Evolutionary conservation across 371 early-diverging fungal species (phyloP), one percentile per base, ranked within the genome.

Genomic region (Apophysomyces elegans): DNA sequence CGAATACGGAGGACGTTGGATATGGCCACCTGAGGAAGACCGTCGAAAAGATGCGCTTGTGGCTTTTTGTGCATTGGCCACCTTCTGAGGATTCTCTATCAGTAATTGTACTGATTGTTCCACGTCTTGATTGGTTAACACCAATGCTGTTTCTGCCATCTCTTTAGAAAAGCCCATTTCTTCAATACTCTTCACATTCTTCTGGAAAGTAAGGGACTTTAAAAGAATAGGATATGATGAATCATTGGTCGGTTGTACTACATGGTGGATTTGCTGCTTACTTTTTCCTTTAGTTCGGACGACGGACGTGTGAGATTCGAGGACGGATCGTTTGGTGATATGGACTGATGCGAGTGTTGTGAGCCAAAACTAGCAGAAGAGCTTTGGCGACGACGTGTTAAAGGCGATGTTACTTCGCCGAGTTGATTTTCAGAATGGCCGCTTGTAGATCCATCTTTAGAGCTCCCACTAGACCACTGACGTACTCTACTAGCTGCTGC

Each of bases 151-250:
- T 43, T 79, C 83, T 14, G 90, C 89, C 60, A 88, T 85, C n/a
- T 86, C 87, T 9, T 71, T 69, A n/a, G 70, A 65, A 56, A 91
- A 92, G 13, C 93, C 91, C 90, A 92, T 89, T 43, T 90, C 91
- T 50, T 82, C 67, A 38, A 91, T 83, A 39, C 78, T 81, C 32
- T 73, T 65, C 11, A 87, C 73, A 72, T 78, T 77, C 56, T 68
- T 72, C 36, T 77, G 62, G 45, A 82, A 47, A 14, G 70, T 70
- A 8, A 50, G 35, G n/a, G 66, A 60, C 64, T 80, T 72, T 8
- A n/a, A 39, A 21, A 62, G n/a, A 45, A 37, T 1, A 14, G 38
- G 5, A 8, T 3, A 47, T 43, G 1, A 45, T 1, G n/a, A 59
- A 32, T 4, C 13, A 14, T 38, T 54, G 12, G 35, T 11, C 12